Conservation (phyloP, 805 yeast species). For the Kuraishia molischiana region DNA sequence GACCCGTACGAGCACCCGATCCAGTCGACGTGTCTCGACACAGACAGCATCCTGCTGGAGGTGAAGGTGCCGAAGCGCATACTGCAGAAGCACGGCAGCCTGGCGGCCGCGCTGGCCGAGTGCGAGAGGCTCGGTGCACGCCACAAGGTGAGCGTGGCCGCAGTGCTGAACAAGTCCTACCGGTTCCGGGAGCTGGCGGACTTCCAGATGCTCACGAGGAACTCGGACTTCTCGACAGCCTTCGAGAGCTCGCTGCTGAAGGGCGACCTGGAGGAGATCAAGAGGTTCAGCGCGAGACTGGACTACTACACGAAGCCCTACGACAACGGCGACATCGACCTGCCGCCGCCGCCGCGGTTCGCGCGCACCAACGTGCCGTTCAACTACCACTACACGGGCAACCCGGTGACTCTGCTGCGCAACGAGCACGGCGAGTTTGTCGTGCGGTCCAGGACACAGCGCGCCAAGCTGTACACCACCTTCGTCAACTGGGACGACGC, state of each 20-base stretch:
- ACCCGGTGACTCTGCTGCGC: slow-evolving; percentile 39
- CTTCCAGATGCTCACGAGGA: slow-evolving; percentile 63
- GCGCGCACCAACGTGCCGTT: slow-evolving; percentile 71
- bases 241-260: slow-evolving; percentile 28
- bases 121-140: slow-evolving; percentile 21
- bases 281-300: slow-evolving; percentile 22
- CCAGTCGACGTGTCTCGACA: slow-evolving; percentile 37
- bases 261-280: slow-evolving; percentile 32
- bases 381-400: slow-evolving; percentile 68
- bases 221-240: slow-evolving; percentile 37
- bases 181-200: slow-evolving; percentile 83
- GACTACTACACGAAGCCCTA: slow-evolving; percentile 4
- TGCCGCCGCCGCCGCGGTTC: slow-evolving; percentile 84
- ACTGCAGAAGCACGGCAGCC: slow-evolving; percentile 29
- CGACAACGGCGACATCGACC: slow-evolving; percentile 34
- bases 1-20: slow-evolving; percentile 48
- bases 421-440: slow-evolving; percentile 46
- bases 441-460: slow-evolving; percentile 33
- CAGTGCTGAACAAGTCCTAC: slow-evolving; percentile 56
- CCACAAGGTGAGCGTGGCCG: slow-evolving; percentile 47
- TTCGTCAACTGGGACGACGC: slow-evolving; percentile 38
- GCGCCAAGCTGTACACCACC: slow-evolving; percentile 42
- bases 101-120: slow-evolving; percentile 30
- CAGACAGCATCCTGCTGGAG: slow-evolving; percentile 51
- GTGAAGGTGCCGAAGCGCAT: slow-evolving; percentile 50